A percentile compares a stretch with the other conserved stretches of the same genome.
These are phyloP conservation scores for Sphaerostilbella broomeana DNA, from an alignment of 2,329 filamentous ascomycete species.

Conservation along the genomic window DNA sequence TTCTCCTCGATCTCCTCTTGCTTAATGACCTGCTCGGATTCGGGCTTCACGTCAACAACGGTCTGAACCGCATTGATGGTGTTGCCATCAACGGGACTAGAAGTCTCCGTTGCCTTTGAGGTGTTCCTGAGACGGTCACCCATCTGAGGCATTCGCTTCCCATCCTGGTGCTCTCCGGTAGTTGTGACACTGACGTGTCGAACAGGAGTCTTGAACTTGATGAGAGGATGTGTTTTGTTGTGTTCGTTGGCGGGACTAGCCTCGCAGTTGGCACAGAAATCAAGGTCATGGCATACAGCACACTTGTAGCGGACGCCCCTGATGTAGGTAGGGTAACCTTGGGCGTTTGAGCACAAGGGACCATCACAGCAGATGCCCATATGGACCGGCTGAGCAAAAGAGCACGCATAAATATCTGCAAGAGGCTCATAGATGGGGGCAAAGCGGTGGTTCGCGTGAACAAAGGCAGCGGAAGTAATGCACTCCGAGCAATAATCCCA, in stretches of 20 bases:
- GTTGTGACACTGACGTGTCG: slow-evolving; percentile 84
- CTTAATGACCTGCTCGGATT: slow-evolving; percentile 27
- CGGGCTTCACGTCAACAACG: slow-evolving; percentile 63
- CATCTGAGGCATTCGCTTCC: slow-evolving; percentile 59
- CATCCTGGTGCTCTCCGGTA: slow-evolving; percentile 66
- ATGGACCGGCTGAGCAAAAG: slow-evolving; percentile 47
- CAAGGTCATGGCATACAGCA: slow-evolving; percentile 86
- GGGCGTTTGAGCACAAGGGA: slow-evolving; percentile 64
- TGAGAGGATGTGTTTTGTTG: slow-evolving; percentile 92
- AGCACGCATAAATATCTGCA: slow-evolving; percentile 17
- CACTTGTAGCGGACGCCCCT: slow-evolving; percentile 91
- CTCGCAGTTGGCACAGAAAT: slow-evolving; percentile 94
- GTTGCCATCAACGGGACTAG: slow-evolving; percentile 39
- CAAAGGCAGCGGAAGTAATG: slow-evolving; percentile 55
- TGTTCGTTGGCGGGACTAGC: slow-evolving; percentile 76
- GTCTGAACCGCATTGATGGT: slow-evolving; percentile 56
- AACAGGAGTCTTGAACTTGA: slow-evolving; percentile 94
- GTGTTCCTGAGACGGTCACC: slow-evolving; percentile 52
- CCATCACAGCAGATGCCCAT: slow-evolving; percentile 91
- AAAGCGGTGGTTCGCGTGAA: slow-evolving; percentile 81
- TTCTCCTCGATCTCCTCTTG: slow-evolving; percentile 19
- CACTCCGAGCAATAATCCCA: slow-evolving; percentile 91
- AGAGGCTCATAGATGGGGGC: slow-evolving; percentile 77
- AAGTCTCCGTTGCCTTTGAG: slow-evolving; percentile 44
- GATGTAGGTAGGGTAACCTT: slow-evolving; percentile 62